These are phyloP conservation scores for Lactifluus rugatus DNA, from an alignment of 768 basidiomycete genomes.

Conservation along the genomic window DNA sequence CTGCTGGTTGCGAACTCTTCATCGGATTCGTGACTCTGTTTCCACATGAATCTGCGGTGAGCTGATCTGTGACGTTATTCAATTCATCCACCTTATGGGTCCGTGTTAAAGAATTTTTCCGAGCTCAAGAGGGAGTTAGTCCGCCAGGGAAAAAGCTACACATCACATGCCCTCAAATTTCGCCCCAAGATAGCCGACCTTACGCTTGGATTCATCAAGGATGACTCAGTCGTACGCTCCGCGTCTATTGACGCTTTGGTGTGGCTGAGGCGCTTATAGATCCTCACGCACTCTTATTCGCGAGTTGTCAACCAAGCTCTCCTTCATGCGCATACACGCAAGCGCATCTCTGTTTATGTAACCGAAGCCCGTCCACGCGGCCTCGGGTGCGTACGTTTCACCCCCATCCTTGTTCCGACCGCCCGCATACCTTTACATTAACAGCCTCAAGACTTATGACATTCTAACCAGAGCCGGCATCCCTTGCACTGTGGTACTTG, in stretches of 20 bases:
- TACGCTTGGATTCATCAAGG: conserved; percentile 87
- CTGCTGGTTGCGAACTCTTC: conserved; percentile 87
- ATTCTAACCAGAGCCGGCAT: conserved; percentile 82
- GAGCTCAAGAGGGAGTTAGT: conserved; percentile 79
- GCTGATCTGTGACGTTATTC: conserved; percentile 24
- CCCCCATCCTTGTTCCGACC: conserved; percentile 11
- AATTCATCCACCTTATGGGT: conserved; percentile 14
- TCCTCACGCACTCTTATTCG: conserved; percentile 95
- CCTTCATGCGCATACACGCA: conserved; percentile 79
- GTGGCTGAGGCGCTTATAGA: conserved; percentile 39
- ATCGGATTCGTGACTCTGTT: conserved; percentile 80
- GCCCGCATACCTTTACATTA: conserved; percentile 5
- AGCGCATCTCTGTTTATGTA: conserved; percentile 95
- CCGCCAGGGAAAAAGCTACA: conserved; percentile 70
- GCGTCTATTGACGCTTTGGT: conserved; percentile 14
- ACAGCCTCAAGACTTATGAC: conserved; percentile 85
- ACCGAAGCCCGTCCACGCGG: conserved; percentile 91
- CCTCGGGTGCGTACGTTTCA: conserved; percentile 50
- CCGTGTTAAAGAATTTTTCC: conserved; percentile 54
- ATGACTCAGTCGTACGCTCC: conserved; percentile 70
- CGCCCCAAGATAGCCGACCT: conserved; percentile 83
- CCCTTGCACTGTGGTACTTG: conserved; percentile 88
- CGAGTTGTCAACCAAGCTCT: conserved; percentile 92
- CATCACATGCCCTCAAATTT: conserved; percentile 70
- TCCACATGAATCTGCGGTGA: conserved; percentile 71